phyloP scores from a whole-genome alignment of 208 protist species.

The Trypanosoma avium region DNA sequence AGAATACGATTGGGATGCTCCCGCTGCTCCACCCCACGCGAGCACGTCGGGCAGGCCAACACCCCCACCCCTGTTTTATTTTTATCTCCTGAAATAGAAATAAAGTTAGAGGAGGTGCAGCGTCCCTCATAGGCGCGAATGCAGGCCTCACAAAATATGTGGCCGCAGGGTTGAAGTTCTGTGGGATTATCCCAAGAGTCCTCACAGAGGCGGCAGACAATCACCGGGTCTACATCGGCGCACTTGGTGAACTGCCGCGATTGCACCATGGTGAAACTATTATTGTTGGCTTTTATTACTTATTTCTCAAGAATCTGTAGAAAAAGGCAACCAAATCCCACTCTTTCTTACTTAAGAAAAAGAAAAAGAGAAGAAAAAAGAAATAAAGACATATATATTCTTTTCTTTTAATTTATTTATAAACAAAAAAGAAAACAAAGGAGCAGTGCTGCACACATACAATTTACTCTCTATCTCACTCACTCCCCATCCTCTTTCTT shows the following conservation, averaged over 20 bases:
- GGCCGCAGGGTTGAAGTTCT: conserved; percentile 31
- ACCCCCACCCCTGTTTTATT: background rate
- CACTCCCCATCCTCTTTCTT: no score
- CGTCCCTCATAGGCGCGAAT: background rate
- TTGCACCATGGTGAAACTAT: background rate
- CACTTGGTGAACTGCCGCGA: background rate
- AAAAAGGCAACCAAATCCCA: no score
- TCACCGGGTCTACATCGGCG: conserved; percentile 36
- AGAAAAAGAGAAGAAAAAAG: background rate
- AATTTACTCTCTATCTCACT: conserved; percentile 8
- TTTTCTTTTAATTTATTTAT: no score
- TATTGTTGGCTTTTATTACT: background rate
- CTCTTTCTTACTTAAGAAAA: no score
- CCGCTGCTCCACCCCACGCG: background rate
- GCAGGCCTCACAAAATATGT: conserved; percentile 40
- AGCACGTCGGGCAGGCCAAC: conserved; percentile 28
- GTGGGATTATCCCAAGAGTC: conserved; percentile 29
- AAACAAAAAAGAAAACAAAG: background rate
- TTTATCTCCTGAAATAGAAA: background rate
- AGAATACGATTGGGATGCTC: conserved; percentile 29
- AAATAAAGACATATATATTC: conserved; percentile 5
- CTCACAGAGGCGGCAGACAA: conserved; percentile 35
- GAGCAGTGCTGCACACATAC: conserved; percentile 1
- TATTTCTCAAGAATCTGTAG: background rate
- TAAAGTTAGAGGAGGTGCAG: background rate